A percentile compares a stretch with the other conserved stretches of the same genome.
Evolutionary conservation across 2,329 filamentous ascomycete species (phyloP).

Genomic region (Neonectria sp.): DNA sequence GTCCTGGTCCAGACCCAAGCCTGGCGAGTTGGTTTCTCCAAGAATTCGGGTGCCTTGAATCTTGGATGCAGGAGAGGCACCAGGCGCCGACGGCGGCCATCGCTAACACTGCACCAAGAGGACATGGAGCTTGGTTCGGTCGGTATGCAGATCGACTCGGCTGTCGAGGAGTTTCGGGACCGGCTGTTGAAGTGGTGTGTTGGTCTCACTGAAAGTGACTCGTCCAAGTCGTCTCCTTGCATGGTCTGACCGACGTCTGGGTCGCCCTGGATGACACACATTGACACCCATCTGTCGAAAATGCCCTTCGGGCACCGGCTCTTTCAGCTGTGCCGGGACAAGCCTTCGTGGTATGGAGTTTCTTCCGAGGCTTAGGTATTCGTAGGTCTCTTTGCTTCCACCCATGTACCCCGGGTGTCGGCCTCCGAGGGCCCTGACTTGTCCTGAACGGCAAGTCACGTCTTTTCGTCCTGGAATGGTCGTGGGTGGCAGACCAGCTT

Average conservation of each 20-base stretch:
- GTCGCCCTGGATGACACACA: not conserved
- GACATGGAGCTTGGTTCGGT: no score
- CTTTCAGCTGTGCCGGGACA: not conserved
- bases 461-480: not conserved
- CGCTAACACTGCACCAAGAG: not conserved
- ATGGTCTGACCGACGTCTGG: not conserved
- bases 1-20: not conserved
- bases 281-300: not conserved
- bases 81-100: not conserved
- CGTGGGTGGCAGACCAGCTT: not conserved
- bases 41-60: conserved; percentile 9
- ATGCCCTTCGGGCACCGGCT: not conserved
- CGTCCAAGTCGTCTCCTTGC: not conserved
- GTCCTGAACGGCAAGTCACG: conserved; percentile 3
- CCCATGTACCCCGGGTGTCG: conserved; percentile 6
- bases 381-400: not conserved
- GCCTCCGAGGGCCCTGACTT: conserved; percentile 30
- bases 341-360: not conserved
- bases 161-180: not conserved
- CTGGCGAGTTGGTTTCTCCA: conserved; percentile 10
- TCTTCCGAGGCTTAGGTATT: no score
- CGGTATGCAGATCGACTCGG: not conserved
- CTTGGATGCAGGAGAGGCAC: not conserved
- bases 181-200: conserved; percentile 1
- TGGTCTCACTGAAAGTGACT: not conserved